A percentile compares a stretch with the other conserved stretches of the same genome.
Evolutionary conservation across 2,329 filamentous ascomycete genomes (phyloP).

Genomic region (Fusarium avenaceum): DNA sequence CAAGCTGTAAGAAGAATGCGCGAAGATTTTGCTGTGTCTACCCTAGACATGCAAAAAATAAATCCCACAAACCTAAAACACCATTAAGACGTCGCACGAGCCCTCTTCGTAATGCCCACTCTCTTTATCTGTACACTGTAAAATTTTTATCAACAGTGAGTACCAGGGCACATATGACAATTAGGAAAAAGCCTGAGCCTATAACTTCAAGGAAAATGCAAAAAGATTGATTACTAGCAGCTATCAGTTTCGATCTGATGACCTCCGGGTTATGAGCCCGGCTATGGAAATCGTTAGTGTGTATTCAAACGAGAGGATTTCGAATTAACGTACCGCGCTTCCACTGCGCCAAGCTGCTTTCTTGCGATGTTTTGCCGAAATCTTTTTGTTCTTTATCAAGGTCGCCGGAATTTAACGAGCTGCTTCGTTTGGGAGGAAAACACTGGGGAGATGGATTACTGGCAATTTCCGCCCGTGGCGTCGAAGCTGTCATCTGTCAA

Average conservation of each 20-base stretch:
- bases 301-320: neutral
- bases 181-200: fast-evolving
- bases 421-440: too few species aligned
- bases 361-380: constrained; percentile 11
- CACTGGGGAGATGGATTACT: too few species aligned
- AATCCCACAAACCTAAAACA: too few species aligned
- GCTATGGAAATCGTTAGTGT: constrained; percentile 21
- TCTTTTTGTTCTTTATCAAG: neutral
- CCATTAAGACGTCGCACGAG: too few species aligned
- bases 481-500: neutral
- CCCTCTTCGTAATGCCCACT: too few species aligned
- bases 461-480: neutral
- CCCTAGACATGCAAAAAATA: too few species aligned
- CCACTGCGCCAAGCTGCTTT: constrained; percentile 38
- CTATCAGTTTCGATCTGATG: constrained; percentile 33
- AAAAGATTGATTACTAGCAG: constrained; percentile 18
- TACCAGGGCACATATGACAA: too few species aligned
- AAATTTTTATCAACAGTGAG: too few species aligned
- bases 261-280: constrained; percentile 37
- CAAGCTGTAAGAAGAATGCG: too few species aligned
- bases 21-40: too few species aligned
- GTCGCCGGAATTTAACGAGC: neutral
- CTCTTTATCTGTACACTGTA: too few species aligned
- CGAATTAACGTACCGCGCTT: constrained; percentile 25
- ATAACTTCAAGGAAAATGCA: neutral